Percentiles rank a stretch among this genome's conserved stretches.
Conservation (phyloP, 495 filamentous ascomycete species). For the Penicillium crystallinum region DNA sequence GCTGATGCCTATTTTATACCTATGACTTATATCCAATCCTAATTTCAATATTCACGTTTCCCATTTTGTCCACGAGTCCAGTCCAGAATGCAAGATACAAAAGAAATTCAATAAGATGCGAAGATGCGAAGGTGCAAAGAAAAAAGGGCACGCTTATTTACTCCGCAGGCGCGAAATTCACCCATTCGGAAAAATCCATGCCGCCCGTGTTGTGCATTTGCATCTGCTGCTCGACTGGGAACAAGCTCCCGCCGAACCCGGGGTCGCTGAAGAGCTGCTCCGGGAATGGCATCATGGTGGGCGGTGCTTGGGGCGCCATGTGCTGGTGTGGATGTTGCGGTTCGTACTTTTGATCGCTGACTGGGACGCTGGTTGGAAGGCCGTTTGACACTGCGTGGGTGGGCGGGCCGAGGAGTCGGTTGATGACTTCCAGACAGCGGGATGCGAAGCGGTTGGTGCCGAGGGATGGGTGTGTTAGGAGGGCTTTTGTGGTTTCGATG, state of each 20-base stretch:
- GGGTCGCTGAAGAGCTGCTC: conserved; percentile 38
- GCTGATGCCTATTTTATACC: background rate
- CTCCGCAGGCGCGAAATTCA: conserved; percentile 32
- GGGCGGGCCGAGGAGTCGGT: conserved; percentile 38
- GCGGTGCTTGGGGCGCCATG: conserved; percentile 10
- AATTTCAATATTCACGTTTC: background rate
- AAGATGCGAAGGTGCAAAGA: too few species aligned
- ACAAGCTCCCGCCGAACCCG: conserved; percentile 32
- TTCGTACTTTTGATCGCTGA: conserved; percentile 5
- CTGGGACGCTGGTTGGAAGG: background rate
- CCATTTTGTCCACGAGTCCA: background rate
- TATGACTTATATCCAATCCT: background rate
- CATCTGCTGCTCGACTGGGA: conserved; percentile 36
- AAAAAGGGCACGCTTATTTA: too few species aligned
- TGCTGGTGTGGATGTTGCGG: conserved; percentile 8
- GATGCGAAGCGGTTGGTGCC: conserved; percentile 40
- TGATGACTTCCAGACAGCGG: conserved; percentile 42
- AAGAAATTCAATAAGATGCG: too few species aligned
- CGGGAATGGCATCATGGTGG: conserved; percentile 37
- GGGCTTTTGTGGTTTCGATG: conserved; percentile 42
- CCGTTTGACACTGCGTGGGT: conserved; percentile 3
- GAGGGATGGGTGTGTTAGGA: conserved; percentile 39
- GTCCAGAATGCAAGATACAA: conserved; percentile 5
- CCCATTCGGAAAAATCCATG: conserved; percentile 46
- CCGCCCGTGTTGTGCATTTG: conserved; percentile 24